These are phyloP conservation scores for Mrakia blollopis DNA, from an alignment of 768 basidiomycete species.

Conservation along the genomic window DNA sequence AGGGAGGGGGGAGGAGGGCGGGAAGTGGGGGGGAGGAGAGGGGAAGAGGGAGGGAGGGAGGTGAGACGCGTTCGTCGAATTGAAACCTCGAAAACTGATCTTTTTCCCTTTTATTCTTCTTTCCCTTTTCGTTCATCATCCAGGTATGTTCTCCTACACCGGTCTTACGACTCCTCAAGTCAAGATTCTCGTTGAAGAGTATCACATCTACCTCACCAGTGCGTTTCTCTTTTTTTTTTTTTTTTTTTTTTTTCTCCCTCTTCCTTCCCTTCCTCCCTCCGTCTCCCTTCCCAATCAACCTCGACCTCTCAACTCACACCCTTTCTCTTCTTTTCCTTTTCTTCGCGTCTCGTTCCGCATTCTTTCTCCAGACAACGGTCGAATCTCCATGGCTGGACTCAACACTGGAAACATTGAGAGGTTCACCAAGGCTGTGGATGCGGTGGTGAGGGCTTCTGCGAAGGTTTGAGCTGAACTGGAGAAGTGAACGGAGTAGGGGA, in stretches of 20 bases:
- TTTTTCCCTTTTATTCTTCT: background rate
- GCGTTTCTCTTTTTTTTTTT: conserved; percentile 39
- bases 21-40: background rate
- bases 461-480: background rate
- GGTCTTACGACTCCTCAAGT: conserved; percentile 37
- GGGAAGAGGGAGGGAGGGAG: background rate
- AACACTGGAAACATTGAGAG: conserved; percentile 65
- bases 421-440: conserved; percentile 37
- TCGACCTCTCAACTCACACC: no score
- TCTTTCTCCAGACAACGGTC: conserved; percentile 48
- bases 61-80: background rate
- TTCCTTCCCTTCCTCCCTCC: conserved; percentile 34
- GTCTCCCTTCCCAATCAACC: no score
- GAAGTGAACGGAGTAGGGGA: no score
- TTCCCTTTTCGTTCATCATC: no score
- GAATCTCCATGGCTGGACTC: conserved; percentile 92
- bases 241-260: conserved; percentile 32
- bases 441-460: conserved; percentile 33
- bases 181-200: conserved; percentile 34
- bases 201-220: conserved; percentile 38
- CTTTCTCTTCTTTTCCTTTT: no score
- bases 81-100: background rate
- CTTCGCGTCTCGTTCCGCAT: background rate
- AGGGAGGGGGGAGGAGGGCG: background rate
- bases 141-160: conserved; percentile 83